Percentiles rank a stretch among this genome's conserved stretches.
These are phyloP conservation scores for Aspergillus egyptiacus DNA, from an alignment of 495 filamentous ascomycete species.

Conservation along the genomic window DNA sequence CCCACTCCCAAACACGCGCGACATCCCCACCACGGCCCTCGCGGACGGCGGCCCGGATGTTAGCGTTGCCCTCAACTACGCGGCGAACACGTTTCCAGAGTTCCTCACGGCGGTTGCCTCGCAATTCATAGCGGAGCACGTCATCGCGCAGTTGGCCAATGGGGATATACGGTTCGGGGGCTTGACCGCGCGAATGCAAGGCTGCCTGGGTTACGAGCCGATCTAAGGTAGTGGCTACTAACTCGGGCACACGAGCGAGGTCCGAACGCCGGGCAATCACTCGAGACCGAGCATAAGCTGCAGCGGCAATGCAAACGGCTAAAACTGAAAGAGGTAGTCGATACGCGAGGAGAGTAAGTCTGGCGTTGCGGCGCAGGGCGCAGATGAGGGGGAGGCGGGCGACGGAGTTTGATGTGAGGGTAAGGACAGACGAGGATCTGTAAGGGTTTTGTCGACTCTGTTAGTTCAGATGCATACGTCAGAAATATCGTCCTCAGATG, in stretches of 20 bases:
- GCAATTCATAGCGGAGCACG: conserved; percentile 77
- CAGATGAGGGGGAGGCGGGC: conserved; percentile 82
- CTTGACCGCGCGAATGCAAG: conserved; percentile 59
- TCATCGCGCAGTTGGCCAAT: conserved; percentile 89
- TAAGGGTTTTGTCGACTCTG: conserved; percentile 61
- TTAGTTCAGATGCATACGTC: conserved; percentile 59
- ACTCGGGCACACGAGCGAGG: conserved; percentile 62
- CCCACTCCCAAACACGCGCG: conserved; percentile 92
- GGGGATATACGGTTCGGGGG: conserved; percentile 68
- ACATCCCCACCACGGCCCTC: conserved; percentile 83
- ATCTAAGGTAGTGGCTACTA: conserved; percentile 78
- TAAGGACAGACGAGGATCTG: conserved; percentile 56
- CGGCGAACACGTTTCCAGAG: conserved; percentile 75
- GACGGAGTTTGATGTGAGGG: conserved; percentile 70
- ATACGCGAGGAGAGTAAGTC: conserved; percentile 90
- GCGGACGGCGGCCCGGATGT: conserved; percentile 77
- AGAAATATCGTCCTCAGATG: conserved; percentile 39
- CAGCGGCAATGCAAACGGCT: conserved; percentile 41
- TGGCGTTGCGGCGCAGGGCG: conserved; percentile 79
- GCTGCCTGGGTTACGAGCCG: conserved; percentile 76
- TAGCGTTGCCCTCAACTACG: conserved; percentile 88
- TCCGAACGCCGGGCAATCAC: conserved; percentile 54
- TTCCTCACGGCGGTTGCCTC: conserved; percentile 60
- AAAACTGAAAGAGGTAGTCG: conserved; percentile 82
- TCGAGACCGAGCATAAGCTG: conserved; percentile 52